A percentile compares a stretch with the other conserved stretches of the same genome.
These are phyloP conservation scores for Microdochium paspali DNA, from an alignment of 2,329 filamentous ascomycete genomes.

Conservation along the genomic window DNA sequence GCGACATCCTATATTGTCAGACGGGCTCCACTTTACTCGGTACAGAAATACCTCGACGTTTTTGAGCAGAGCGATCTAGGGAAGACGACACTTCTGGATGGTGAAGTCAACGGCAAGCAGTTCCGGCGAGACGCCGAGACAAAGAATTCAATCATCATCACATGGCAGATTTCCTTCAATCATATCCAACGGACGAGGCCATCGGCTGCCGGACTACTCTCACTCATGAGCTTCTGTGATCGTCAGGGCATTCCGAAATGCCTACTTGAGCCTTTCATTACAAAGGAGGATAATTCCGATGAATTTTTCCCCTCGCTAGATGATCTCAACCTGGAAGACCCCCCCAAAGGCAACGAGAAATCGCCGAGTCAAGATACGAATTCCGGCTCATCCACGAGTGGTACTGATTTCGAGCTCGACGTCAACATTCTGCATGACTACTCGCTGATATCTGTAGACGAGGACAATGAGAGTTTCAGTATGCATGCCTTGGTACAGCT, in stretches of 20 bases:
- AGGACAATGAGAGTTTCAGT: conserved; percentile 17
- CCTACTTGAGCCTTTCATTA: conserved; percentile 10
- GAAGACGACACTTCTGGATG: conserved; percentile 14
- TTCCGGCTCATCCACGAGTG: not conserved
- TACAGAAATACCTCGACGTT: conserved; percentile 24
- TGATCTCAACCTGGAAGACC: too few species aligned
- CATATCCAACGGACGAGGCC: conserved; percentile 20
- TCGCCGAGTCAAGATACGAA: not conserved
- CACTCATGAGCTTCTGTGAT: conserved; percentile 36
- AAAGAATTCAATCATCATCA: conserved; percentile 23
- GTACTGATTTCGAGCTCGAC: conserved; percentile 19
- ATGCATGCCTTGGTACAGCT: conserved; percentile 34
- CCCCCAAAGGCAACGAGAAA: too few species aligned
- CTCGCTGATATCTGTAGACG: conserved; percentile 20
- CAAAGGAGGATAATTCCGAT: not conserved
- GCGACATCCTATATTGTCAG: conserved; percentile 18
- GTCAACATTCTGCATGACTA: conserved; percentile 23
- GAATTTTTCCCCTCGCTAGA: not conserved
- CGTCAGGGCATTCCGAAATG: conserved; percentile 26
- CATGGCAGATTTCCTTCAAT: conserved; percentile 25
- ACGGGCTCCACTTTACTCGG: conserved; percentile 15
- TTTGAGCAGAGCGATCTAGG: conserved; percentile 22
- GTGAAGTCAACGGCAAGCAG: conserved; percentile 16
- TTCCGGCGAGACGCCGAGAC: conserved; percentile 19
- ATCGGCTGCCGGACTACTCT: conserved; percentile 29